A percentile compares a stretch with the other conserved stretches of the same genome.
Evolutionary conservation across 2,329 filamentous ascomycete species (phyloP).

Genomic region (Basipetospora chlamydospora): DNA sequence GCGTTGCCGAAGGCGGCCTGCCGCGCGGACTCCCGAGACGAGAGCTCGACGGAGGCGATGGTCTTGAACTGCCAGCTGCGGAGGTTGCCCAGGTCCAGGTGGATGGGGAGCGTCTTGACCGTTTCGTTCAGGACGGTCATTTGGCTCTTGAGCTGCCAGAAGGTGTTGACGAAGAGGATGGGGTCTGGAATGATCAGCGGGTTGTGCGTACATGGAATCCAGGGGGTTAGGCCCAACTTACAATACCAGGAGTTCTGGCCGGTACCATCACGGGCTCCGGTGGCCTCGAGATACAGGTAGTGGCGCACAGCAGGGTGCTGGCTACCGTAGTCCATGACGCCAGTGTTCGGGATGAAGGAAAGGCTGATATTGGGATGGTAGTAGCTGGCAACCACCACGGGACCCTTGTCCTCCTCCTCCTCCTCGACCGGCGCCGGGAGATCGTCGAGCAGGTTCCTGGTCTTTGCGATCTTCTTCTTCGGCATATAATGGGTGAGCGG

Average conservation of each 20-base stretch:
- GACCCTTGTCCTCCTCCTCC: slow-evolving; percentile 43
- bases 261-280: slow-evolving; percentile 64
- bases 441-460: slow-evolving; percentile 65
- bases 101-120: slow-evolving; percentile 65
- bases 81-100: slow-evolving; percentile 71
- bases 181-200: too few species aligned
- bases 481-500: slow-evolving; percentile 80
- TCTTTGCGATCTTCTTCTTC: slow-evolving; percentile 83
- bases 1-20: slow-evolving; percentile 62
- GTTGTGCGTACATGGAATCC: too few species aligned
- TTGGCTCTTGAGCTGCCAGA: slow-evolving; percentile 87
- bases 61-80: slow-evolving; percentile 82
- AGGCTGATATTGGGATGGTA: slow-evolving; percentile 93
- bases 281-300: slow-evolving; percentile 62
- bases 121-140: slow-evolving; percentile 90
- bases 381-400: slow-evolving; percentile 60
- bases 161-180: slow-evolving; percentile 83
- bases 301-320: slow-evolving; percentile 63
- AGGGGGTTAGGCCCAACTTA: too few species aligned
- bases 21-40: slow-evolving; percentile 67
- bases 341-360: slow-evolving; percentile 70
- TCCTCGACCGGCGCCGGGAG: slow-evolving; percentile 22
- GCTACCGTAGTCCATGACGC: slow-evolving; percentile 49
- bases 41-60: slow-evolving; percentile 72
- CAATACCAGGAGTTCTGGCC: slow-evolving; percentile 89